Percentiles rank a stretch among this genome's conserved stretches.
Evolutionary conservation across 2,329 filamentous ascomycete genomes (phyloP).

Genomic region (Calonectria henricotiae): DNA sequence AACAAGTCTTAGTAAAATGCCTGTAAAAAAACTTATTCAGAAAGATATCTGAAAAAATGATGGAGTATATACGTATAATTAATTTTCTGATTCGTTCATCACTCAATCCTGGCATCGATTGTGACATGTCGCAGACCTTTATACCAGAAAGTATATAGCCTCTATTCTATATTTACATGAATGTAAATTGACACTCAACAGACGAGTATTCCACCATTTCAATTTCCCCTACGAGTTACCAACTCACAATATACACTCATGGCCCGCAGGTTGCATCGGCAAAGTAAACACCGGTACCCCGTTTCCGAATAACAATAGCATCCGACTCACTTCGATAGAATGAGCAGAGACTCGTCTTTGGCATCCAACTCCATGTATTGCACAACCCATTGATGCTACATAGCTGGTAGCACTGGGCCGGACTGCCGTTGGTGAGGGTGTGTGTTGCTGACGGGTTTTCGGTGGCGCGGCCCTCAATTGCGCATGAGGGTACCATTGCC

Average conservation of each 20-base stretch:
- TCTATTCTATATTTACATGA: too few species aligned
- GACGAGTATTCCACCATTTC: too few species aligned
- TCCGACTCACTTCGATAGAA: not conserved
- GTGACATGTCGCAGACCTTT: too few species aligned
- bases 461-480: not conserved
- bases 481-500: not conserved
- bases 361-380: slow-evolving; percentile 7
- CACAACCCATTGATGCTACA: slow-evolving; percentile 6
- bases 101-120: too few species aligned
- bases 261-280: not conserved
- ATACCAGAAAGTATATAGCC: too few species aligned
- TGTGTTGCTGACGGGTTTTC: not conserved
- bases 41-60: too few species aligned
- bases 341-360: not conserved
- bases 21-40: too few species aligned
- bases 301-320: not conserved
- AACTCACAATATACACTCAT: not conserved
- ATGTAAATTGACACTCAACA: too few species aligned
- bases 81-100: too few species aligned
- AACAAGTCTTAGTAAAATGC: too few species aligned
- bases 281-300: not conserved
- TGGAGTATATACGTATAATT: too few species aligned
- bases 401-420: slow-evolving; percentile 5
- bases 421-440: not conserved
- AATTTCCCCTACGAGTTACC: too few species aligned